Conservation (phyloP, 441 rosid genomes). For the Croton laevigatus region DNA sequence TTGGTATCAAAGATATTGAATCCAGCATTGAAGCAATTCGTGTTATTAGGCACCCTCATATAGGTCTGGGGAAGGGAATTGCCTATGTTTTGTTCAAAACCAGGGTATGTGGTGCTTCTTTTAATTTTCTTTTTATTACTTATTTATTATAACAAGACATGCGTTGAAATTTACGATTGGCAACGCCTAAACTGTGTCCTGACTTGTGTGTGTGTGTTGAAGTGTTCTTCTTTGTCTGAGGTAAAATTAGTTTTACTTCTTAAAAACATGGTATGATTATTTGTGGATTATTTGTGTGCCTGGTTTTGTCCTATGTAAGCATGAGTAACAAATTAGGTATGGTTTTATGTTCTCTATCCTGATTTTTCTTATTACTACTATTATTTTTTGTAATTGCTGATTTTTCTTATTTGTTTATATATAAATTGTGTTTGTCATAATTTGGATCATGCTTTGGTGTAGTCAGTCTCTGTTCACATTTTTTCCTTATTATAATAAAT, state of each 20-base stretch:
- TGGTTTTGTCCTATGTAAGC: not conserved
- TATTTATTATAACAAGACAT: not conserved
- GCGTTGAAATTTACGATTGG: not conserved
- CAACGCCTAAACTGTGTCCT: not conserved
- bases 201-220: not conserved
- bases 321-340: not conserved
- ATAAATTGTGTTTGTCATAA: not conserved
- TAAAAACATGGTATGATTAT: not conserved
- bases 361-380: too few relatives aligned
- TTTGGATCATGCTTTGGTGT: not conserved
- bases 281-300: not conserved
- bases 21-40: slow-evolving; percentile 86
- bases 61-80: slow-evolving; percentile 90
- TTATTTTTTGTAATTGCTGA: too few relatives aligned
- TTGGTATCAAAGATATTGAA: slow-evolving; percentile 51
- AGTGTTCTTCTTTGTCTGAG: not conserved
- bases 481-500: too few relatives aligned
- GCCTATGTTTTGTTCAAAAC: slow-evolving; percentile 92
- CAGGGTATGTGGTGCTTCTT: slow-evolving; percentile 45
- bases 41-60: slow-evolving; percentile 78
- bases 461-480: too few relatives aligned
- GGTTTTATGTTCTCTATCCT: too few relatives aligned
- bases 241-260: not conserved
- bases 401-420: too few relatives aligned
- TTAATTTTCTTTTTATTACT: slow-evolving; percentile 9